Evolutionary conservation across 2,329 filamentous ascomycete genomes (phyloP), one percentile per base, ranked within the genome.

Genomic region (Metarhizium rileyi): DNA sequence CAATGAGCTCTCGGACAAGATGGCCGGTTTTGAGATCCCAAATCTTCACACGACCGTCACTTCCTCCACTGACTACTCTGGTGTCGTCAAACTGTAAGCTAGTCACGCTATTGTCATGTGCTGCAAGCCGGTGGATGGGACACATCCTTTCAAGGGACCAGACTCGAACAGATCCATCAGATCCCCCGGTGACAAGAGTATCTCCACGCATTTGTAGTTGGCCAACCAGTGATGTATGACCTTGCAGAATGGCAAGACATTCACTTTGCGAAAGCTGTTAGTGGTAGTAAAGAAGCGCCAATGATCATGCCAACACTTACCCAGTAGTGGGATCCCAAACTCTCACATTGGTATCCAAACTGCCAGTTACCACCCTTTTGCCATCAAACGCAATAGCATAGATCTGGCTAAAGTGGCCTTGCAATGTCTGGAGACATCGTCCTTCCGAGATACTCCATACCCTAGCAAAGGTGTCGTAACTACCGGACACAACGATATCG

Each of bases 401-500:
- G 51, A 98, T 98, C 64, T 98, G 93, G 64, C 91, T 97, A 69
- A 96, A 98, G 68, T 98, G 93, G 0, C 93, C 93, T 42, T 86
- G 84, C 36, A 98, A 75, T 0, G 90, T 96, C 57, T 91, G 84
- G 49, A 97, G 72, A 66, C 93, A 98, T 54, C 89, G 83, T 27
- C 93, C 93, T 68, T 96, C 88, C 2, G 89, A 95, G 47, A 98
- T 97, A 66, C 88, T 96, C 93, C 93, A 98, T 50, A 98, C 91
- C 59, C 90, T 86, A 22, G 93, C 93, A 22, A 89, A 96, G 6
- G 93, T 96, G 65, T 98, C 93, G 68, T 98, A 98, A 66, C 90
- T 95, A 50, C 93, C 93, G 27, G 90, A 96, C n/a, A 98, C 93
- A 38, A 97, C 88, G 56, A 95, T 83, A 68, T 98, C 91, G 49